Conservation (phyloP, 73 alveolate species). For the Blepharisma stoltei region DNA sequence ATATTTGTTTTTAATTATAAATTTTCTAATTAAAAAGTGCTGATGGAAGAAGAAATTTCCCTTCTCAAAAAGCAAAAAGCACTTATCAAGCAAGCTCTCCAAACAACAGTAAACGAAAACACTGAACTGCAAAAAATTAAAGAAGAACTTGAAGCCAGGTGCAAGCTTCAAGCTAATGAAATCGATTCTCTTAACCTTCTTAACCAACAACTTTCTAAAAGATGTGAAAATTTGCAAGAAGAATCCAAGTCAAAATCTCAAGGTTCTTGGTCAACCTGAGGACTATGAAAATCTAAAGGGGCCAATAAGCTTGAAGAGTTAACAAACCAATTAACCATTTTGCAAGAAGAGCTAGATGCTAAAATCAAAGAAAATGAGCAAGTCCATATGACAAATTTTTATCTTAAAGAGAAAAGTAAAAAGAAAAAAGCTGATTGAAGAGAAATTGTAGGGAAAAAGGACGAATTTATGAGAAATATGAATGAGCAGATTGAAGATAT, state of each 20-base stretch:
- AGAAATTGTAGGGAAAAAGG: background rate
- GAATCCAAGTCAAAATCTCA: background rate
- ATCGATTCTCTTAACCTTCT: background rate
- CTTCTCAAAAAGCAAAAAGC: too few species aligned
- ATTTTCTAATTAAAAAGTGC: too few species aligned
- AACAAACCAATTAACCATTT: background rate
- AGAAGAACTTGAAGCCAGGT: background rate
- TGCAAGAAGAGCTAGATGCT: slow-evolving; percentile 6
- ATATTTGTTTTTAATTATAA: too few species aligned
- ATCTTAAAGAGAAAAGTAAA: background rate
- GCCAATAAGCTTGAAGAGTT: background rate
- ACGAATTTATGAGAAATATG: background rate
- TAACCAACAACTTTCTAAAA: background rate
- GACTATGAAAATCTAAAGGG: background rate
- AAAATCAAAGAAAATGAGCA: slow-evolving; percentile 21
- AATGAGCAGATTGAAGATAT: background rate
- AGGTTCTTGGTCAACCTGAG: background rate
- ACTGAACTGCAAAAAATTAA: background rate
- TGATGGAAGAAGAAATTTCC: too few species aligned
- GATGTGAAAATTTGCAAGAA: slow-evolving; percentile 23
- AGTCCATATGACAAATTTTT: slow-evolving; percentile 15
- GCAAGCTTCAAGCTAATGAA: background rate
- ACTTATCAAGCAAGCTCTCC: too few species aligned
- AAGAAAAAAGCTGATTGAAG: background rate
- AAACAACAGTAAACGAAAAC: background rate